These are phyloP conservation scores for Lactarius quietus DNA, from an alignment of 768 basidiomycete genomes.

Conservation along the genomic window DNA sequence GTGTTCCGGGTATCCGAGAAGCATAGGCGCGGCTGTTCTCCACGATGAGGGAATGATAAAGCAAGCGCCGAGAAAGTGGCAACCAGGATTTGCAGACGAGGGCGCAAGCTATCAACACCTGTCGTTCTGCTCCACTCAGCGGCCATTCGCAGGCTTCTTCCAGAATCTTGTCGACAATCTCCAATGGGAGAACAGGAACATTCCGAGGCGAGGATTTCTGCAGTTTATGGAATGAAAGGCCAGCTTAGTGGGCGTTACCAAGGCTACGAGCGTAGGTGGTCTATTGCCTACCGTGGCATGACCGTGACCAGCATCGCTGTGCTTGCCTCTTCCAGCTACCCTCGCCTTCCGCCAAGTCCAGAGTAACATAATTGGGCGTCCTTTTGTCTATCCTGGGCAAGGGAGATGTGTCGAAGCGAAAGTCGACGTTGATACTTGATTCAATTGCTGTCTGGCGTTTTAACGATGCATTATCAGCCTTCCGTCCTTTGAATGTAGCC, in stretches of 20 bases:
- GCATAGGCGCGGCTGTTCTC: conserved; percentile 15
- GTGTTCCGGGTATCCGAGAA: conserved; percentile 10
- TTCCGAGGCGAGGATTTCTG: neutral
- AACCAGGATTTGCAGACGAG: conserved; percentile 21
- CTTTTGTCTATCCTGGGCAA: neutral
- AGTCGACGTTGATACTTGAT: neutral
- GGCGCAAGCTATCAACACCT: conserved; percentile 9
- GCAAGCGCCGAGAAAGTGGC: conserved; percentile 8
- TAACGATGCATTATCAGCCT: neutral
- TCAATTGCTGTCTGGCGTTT: neutral
- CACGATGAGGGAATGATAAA: conserved; percentile 13
- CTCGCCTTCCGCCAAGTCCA: conserved; percentile 1
- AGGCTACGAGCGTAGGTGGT: neutral
- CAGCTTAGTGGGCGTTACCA: conserved; percentile 1
- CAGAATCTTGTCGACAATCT: conserved; percentile 15
- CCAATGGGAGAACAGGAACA: conserved; percentile 10
- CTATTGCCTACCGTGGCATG: neutral
- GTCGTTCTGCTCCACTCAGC: neutral
- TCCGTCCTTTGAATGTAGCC: neutral
- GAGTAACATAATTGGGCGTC: neutral
- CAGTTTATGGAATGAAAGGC: neutral
- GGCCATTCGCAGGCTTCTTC: conserved; percentile 16
- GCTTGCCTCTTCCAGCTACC: neutral
- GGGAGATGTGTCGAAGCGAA: neutral
- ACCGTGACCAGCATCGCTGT: neutral